Evolutionary conservation across 768 basidiomycete species (phyloP).

Genomic region (Punctularia strigosozonata): DNA sequence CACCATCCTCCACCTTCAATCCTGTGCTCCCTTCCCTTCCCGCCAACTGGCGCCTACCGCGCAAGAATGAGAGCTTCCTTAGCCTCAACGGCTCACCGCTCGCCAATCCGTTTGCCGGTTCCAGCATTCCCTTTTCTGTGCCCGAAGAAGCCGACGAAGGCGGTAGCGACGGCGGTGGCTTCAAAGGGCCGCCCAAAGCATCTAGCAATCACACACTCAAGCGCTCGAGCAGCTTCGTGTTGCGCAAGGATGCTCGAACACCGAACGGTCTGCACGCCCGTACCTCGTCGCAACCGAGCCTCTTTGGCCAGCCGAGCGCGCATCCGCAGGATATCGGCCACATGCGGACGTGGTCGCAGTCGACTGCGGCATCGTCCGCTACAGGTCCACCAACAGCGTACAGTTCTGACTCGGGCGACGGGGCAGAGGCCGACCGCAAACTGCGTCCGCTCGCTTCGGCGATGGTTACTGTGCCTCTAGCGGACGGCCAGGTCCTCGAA

Average conservation of each 20-base stretch:
- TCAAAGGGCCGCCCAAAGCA: conserved; percentile 15
- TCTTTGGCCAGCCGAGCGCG: conserved; percentile 24
- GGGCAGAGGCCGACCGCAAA: neutral
- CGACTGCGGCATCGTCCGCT: neutral
- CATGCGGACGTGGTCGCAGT: conserved; percentile 19
- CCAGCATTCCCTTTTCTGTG: no score
- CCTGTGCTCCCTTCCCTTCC: conserved; percentile 51
- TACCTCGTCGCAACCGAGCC: conserved; percentile 39
- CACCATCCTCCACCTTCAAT: conserved; percentile 63
- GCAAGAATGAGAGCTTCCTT: conserved; percentile 67
- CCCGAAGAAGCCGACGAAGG: conserved; percentile 24
- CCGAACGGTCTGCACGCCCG: conserved; percentile 31
- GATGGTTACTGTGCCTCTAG: conserved; percentile 66
- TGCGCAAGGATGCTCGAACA: conserved; percentile 44
- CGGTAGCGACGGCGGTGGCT: conserved; percentile 15
- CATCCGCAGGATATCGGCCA: conserved; percentile 30
- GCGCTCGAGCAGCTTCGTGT: conserved; percentile 46
- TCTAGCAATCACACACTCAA: conserved; percentile 6
- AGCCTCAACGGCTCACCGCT: conserved; percentile 78
- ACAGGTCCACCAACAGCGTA: neutral
- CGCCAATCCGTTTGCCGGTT: conserved; percentile 58
- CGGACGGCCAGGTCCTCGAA: conserved; percentile 71
- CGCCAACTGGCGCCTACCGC: conserved; percentile 45
- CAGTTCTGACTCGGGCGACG: neutral
- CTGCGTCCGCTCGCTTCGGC: conserved; percentile 18